These are phyloP conservation scores for Herpetospermum pedunculosum DNA, from an alignment of 306 rosid genomes.

Conservation along the genomic window DNA sequence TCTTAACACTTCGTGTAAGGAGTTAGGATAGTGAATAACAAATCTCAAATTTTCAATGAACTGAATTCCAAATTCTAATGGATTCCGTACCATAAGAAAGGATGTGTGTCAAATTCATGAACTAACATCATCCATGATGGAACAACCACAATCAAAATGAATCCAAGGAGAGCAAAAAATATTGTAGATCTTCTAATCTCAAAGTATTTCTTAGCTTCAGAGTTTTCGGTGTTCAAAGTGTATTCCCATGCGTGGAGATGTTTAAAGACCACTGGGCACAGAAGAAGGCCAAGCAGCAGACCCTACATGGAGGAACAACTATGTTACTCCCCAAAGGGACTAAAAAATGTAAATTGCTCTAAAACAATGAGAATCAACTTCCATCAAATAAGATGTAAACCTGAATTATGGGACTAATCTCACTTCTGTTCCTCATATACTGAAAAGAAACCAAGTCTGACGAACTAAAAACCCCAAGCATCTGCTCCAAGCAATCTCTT, in stretches of 20 bases:
- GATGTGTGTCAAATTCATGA: constrained; percentile 65
- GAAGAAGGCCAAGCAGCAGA: constrained; percentile 77
- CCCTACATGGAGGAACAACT: constrained; percentile 53
- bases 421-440: constrained; percentile 55
- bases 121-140: constrained; percentile 88
- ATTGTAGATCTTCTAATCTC: constrained; percentile 50
- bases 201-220: constrained; percentile 38
- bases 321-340: constrained; percentile 11
- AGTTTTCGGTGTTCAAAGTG: constrained; percentile 24
- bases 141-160: constrained; percentile 43
- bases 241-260: constrained; percentile 46
- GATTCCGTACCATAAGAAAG: constrained; percentile 50
- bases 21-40: neutral
- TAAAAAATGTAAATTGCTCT: constrained; percentile 6
- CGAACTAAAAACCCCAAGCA: constrained; percentile 33
- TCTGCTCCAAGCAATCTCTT: constrained; percentile 31
- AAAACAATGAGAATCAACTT: constrained; percentile 14
- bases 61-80: constrained; percentile 8
- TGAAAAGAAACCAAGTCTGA: constrained; percentile 29
- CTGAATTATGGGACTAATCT: constrained; percentile 72
- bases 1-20: neutral
- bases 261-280: constrained; percentile 57
- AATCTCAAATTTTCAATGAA: neutral
- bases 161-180: constrained; percentile 50
- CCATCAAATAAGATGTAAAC: constrained; percentile 29